Evolutionary conservation across 495 filamentous ascomycete genomes (phyloP).

Genomic region (Clavariopsis aquatica): DNA sequence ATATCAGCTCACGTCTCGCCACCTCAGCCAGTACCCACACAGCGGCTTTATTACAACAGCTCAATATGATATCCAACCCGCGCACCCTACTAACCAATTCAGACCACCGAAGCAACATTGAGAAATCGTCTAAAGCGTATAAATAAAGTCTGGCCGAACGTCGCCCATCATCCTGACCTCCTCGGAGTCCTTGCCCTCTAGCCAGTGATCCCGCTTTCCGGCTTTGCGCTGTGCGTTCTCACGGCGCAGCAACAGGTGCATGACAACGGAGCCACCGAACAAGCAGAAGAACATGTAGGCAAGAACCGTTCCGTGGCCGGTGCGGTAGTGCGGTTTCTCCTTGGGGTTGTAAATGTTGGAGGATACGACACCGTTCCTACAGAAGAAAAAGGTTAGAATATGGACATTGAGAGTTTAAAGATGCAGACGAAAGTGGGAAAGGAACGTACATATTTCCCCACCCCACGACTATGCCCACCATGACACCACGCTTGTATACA

Average conservation of each 20-base stretch:
- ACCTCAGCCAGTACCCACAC: too few species aligned
- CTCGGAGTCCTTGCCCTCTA: slow-evolving; percentile 58
- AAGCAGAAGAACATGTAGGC: slow-evolving; percentile 63
- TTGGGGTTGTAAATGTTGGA: slow-evolving; percentile 67
- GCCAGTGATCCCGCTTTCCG: slow-evolving; percentile 70
- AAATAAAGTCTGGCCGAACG: slow-evolving; percentile 37
- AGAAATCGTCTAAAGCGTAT: slow-evolving; percentile 25
- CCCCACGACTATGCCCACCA: slow-evolving; percentile 68
- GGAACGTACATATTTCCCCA: slow-evolving; percentile 75
- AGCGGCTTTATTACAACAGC: too few species aligned
- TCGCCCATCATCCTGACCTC: slow-evolving; percentile 71
- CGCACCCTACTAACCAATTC: neutral
- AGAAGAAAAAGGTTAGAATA: neutral
- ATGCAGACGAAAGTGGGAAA: neutral
- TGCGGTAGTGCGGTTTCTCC: slow-evolving; percentile 57
- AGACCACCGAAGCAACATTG: neutral
- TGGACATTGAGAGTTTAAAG: neutral
- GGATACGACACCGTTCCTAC: slow-evolving; percentile 73
- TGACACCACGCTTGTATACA: slow-evolving; percentile 86
- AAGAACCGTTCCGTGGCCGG: slow-evolving; percentile 62
- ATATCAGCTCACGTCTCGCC: too few species aligned
- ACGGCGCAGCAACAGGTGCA: slow-evolving; percentile 61
- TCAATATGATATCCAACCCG: neutral
- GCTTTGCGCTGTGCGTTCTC: slow-evolving; percentile 62
- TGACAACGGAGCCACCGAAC: slow-evolving; percentile 63